A percentile compares a stretch with the other conserved stretches of the same genome.
phyloP scores from a whole-genome alignment of 192 early-diverging fungal genomes.

The Phycomyces nitens region DNA sequence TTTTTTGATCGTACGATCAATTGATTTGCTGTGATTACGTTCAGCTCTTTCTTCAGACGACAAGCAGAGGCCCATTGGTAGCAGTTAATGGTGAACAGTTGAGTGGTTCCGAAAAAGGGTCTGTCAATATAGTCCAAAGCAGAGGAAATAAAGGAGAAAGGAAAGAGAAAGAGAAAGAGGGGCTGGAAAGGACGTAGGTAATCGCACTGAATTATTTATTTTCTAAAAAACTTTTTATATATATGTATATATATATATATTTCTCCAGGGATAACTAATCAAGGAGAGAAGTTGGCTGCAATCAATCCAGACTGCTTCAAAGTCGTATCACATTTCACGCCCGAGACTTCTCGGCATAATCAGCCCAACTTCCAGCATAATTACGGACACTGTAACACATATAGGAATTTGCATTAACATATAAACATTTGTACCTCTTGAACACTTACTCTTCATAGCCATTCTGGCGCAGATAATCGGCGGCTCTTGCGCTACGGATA shows the following conservation, averaged over 20 bases:
- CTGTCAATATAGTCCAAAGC: background rate
- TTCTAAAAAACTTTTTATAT: too few species aligned
- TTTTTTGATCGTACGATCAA: constrained; percentile 61
- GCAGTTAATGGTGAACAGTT: background rate
- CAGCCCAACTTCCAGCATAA: constrained; percentile 49
- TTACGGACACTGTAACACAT: constrained; percentile 34
- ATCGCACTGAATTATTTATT: too few species aligned
- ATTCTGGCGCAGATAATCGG: constrained; percentile 50
- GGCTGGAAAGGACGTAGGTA: background rate
- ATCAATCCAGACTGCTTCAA: too few species aligned
- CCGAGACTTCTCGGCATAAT: constrained; percentile 43
- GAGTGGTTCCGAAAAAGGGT: background rate
- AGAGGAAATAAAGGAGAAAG: background rate
- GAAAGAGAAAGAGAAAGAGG: background rate
- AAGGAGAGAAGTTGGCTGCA: too few species aligned
- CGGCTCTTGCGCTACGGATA: constrained; percentile 60
- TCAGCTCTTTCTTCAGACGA: constrained; percentile 57
- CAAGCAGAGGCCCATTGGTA: constrained; percentile 60
- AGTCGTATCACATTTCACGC: background rate
- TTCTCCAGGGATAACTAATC: too few species aligned
- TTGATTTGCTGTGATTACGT: constrained; percentile 47
- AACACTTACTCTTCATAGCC: constrained; percentile 41
- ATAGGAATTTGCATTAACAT: too few species aligned
- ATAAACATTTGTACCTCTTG: too few species aligned
- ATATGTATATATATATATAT: too few species aligned